A percentile compares a stretch with the other conserved stretches of the same genome.
phyloP scores from a whole-genome alignment of 148 eudicot species.

The Diospyros kaki region DNA sequence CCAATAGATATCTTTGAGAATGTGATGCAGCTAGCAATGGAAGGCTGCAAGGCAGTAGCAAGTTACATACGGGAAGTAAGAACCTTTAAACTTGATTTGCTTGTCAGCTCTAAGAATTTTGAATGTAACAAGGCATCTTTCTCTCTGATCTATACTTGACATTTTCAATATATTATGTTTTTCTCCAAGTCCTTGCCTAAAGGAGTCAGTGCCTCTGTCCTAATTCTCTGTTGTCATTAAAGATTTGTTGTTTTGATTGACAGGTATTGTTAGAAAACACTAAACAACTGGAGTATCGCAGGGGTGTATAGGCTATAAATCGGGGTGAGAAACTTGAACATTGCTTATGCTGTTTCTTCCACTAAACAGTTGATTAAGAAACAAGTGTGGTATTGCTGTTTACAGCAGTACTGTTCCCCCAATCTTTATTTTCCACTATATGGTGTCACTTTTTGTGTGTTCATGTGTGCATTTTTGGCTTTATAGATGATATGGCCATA shows the following conservation, averaged over 20 bases:
- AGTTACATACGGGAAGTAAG: constrained; percentile 85
- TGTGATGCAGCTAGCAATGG: constrained; percentile 88
- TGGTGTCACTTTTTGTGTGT: too few species aligned
- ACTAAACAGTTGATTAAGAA: not conserved
- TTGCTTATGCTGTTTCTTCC: not conserved
- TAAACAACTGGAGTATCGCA: constrained; percentile 18
- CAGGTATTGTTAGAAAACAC: constrained; percentile 20
- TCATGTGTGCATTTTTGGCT: too few species aligned
- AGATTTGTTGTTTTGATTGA: constrained; percentile 9
- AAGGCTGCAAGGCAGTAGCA: constrained; percentile 97
- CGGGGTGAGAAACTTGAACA: not conserved
- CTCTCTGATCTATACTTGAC: not conserved
- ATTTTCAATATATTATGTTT: not conserved
- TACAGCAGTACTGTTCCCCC: too few species aligned
- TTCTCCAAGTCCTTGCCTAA: not conserved
- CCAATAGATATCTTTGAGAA: constrained; percentile 74
- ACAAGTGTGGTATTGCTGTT: too few species aligned
- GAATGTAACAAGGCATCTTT: not conserved
- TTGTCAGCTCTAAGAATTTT: not conserved
- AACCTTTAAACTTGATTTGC: not conserved
- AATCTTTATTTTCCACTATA: too few species aligned
- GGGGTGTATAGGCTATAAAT: constrained; percentile 4
- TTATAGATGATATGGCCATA: too few species aligned
- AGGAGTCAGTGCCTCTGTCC: not conserved
- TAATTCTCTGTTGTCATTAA: not conserved